Conservation (phyloP, 176 grass and related monocot species). For the Aechmea fasciata region DNA sequence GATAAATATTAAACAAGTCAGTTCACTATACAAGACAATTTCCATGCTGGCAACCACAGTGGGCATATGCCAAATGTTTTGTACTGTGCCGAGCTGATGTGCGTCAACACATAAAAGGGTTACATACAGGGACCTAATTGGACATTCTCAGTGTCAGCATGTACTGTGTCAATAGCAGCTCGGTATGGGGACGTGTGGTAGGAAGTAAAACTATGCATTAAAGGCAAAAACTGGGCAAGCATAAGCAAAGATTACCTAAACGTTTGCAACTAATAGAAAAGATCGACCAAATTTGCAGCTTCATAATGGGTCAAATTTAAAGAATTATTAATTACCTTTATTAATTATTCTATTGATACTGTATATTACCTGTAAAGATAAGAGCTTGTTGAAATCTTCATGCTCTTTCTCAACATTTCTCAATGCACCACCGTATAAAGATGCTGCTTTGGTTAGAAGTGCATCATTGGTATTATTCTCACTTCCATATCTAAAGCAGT, state of each 20-base stretch:
- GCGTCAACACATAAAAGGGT: too few species aligned
- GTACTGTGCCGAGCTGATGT: too few species aligned
- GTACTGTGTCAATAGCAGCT: neutral
- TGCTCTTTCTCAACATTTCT: slow-evolving; percentile 96
- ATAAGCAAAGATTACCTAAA: neutral
- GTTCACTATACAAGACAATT: too few species aligned
- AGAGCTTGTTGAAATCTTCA: slow-evolving; percentile 70
- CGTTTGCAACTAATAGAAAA: too few species aligned
- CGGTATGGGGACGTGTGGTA: neutral
- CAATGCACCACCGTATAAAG: slow-evolving; percentile 77
- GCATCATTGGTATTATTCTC: slow-evolving; percentile 62
- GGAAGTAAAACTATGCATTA: neutral
- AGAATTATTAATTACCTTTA: neutral
- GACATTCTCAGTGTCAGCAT: neutral
- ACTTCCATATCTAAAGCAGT: slow-evolving; percentile 89
- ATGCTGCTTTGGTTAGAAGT: slow-evolving; percentile 65
- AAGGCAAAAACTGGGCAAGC: neutral
- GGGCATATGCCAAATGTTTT: too few species aligned
- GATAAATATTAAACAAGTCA: too few species aligned
- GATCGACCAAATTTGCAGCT: neutral
- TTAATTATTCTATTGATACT: neutral
- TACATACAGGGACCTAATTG: neutral
- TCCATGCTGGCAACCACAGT: too few species aligned
- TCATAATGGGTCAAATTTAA: neutral
- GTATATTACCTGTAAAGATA: slow-evolving; percentile 67